Evolutionary conservation across 1,139 yeast species (phyloP), one percentile per base, ranked within the genome.

Genomic region (Lodderomyces parapsilosis): DNA sequence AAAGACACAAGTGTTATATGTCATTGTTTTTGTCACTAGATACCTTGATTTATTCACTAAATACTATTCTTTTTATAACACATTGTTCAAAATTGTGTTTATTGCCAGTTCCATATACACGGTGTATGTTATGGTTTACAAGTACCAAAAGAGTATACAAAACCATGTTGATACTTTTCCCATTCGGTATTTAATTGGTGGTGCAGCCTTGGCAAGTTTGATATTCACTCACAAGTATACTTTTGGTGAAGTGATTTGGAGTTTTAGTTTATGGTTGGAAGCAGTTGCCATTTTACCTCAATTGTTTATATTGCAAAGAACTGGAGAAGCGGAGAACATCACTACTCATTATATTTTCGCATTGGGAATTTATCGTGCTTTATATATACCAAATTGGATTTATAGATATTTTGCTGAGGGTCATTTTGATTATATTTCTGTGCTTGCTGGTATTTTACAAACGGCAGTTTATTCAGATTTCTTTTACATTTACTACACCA

Each of bases 321-420:
- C 94, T 2, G 97, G 97, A 13, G 86, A 86, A 57, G 94, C 97
- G 1, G 87, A 86, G 62, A 79, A 86, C 49, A 72, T 93, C 57
- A 93, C 98, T 13, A 79, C 86, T 42, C 97, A 93, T 63, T 93
- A 93, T 64, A 88, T 93, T 51, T 90, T 91, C 63, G 96, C 98
- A 2, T 72, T 93, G 59, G 99, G 99, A 13, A 53, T 85, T 7
- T 93, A 93, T 71, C 77, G 99, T 54, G 87, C 90, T 0, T 72
- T 93, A 45, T 93, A 93, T 64, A 81, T 93, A 53, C 94, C 96
- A 52, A 93, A 91, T 66, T 93, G 99, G 99, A 65, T 90, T 53
- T 91, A 90, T 76, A 81, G 98, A 62, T 89, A 85, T 67, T 72
- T 71, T 51, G 66, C 78, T 14, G 93, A 86, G 53, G 78, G 75